Conservation (phyloP, 805 yeast genomes). For the Lipomyces yamadae region DNA sequence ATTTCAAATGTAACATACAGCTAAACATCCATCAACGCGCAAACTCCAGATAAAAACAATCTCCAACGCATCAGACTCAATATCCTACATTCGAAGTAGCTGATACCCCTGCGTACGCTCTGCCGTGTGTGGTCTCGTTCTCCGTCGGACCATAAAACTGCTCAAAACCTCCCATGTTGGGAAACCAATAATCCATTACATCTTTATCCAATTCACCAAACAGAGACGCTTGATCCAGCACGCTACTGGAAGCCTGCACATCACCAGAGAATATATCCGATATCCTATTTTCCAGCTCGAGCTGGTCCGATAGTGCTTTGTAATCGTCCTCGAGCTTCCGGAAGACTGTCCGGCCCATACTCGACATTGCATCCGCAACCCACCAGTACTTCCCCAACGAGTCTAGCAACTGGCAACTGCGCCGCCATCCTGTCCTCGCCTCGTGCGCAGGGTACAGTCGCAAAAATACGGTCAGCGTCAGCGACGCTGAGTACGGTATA, state of each 20-base stretch:
- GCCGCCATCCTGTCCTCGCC: slow-evolving; percentile 29
- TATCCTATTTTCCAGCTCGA: slow-evolving; percentile 21
- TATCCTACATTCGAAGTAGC: background rate
- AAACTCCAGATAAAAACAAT: background rate
- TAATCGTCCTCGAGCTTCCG: slow-evolving; percentile 31
- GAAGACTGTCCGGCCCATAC: slow-evolving; percentile 33
- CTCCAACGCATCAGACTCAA: background rate
- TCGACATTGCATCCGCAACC: slow-evolving; percentile 36
- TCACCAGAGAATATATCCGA: slow-evolving; percentile 18
- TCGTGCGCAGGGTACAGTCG: slow-evolving; percentile 41
- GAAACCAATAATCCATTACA: slow-evolving; percentile 40
- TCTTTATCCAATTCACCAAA: slow-evolving; percentile 40
- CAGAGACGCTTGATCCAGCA: slow-evolving; percentile 38
- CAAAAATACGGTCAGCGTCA: slow-evolving; percentile 46
- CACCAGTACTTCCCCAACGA: slow-evolving; percentile 32
- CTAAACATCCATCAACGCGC: background rate
- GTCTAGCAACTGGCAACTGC: slow-evolving; percentile 29
- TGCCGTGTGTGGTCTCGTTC: background rate
- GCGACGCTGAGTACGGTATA: slow-evolving; percentile 45
- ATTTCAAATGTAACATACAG: background rate
- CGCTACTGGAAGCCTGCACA: slow-evolving; percentile 26
- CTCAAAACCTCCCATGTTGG: slow-evolving; percentile 28
- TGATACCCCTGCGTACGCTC: background rate
- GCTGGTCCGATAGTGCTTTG: slow-evolving; percentile 19
- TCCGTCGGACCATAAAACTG: slow-evolving; percentile 9